Conservation (phyloP, 2,329 filamentous ascomycete genomes). For the Monilinia fructicola region DNA sequence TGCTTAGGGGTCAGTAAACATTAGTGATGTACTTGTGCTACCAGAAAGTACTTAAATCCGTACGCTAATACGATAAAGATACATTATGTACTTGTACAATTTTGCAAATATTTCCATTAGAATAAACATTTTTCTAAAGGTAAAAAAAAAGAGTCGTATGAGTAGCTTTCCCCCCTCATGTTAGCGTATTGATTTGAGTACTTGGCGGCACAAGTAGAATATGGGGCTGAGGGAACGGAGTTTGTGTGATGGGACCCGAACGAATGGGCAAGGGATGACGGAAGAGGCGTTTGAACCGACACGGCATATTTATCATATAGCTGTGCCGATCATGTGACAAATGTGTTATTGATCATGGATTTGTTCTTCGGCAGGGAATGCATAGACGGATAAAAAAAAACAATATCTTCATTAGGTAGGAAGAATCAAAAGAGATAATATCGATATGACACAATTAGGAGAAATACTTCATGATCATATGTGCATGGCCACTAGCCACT, state of each 20-base stretch:
- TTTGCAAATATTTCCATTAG: too few relatives aligned
- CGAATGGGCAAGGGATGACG: not conserved
- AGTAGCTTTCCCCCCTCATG: too few relatives aligned
- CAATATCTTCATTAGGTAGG: not conserved
- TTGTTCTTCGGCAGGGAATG: not conserved
- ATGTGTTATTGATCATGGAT: too few relatives aligned
- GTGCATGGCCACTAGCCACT: not conserved
- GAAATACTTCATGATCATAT: not conserved
- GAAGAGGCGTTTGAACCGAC: not conserved
- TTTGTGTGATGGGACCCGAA: slow-evolving; percentile 8
- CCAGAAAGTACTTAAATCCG: too few relatives aligned
- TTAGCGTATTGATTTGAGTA: too few relatives aligned
- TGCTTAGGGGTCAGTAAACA: not conserved
- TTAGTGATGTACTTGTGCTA: too few relatives aligned
- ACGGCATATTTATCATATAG: not conserved
- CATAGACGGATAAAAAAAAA: too few relatives aligned
- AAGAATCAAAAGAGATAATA: not conserved
- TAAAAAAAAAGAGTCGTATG: too few relatives aligned
- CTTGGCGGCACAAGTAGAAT: too few relatives aligned
- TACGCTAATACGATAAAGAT: too few relatives aligned
- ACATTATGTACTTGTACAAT: too few relatives aligned
- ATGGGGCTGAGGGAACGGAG: not conserved
- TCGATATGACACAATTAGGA: not conserved
- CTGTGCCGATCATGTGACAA: not conserved
- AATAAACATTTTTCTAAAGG: too few relatives aligned